phyloP scores from a whole-genome alignment of 306 rosid genomes.

The Psophocarpus tetragonolobus region DNA sequence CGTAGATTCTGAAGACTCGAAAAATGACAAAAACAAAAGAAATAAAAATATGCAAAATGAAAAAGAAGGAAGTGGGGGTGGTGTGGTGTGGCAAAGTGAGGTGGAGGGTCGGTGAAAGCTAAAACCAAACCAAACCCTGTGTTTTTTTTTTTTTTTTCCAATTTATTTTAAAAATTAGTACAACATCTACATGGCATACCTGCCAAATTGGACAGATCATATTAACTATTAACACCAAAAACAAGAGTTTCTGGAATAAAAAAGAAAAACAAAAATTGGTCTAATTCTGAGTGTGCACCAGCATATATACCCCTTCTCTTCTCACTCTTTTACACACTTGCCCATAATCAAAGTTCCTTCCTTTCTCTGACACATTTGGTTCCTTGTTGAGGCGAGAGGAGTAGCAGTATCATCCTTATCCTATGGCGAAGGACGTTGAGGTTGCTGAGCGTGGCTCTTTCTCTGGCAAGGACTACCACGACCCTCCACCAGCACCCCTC shows the following conservation, averaged over 20 bases:
- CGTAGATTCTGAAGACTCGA: slow-evolving; percentile 27
- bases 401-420: background rate
- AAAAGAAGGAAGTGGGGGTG: slow-evolving; percentile 36
- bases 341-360: slow-evolving; percentile 24
- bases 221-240: background rate
- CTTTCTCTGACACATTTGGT: background rate
- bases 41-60: background rate
- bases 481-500: slow-evolving; percentile 86
- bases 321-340: slow-evolving; percentile 22
- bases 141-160: background rate
- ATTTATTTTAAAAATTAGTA: background rate
- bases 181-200: background rate
- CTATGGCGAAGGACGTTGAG: slow-evolving; percentile 66
- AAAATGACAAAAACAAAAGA: slow-evolving; percentile 27
- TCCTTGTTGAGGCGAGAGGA: slow-evolving; percentile 6
- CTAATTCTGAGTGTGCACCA: background rate
- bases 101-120: slow-evolving; percentile 53
- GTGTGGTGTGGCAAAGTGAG: slow-evolving; percentile 38
- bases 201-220: slow-evolving; percentile 1
- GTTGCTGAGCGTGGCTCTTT: slow-evolving; percentile 70
- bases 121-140: slow-evolving; percentile 35
- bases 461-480: slow-evolving; percentile 80
- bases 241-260: background rate
- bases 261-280: background rate
- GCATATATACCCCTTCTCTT: slow-evolving; percentile 51